phyloP scores from a whole-genome alignment of 2,329 filamentous ascomycete species.

The Diaporthe ilicicola region DNA sequence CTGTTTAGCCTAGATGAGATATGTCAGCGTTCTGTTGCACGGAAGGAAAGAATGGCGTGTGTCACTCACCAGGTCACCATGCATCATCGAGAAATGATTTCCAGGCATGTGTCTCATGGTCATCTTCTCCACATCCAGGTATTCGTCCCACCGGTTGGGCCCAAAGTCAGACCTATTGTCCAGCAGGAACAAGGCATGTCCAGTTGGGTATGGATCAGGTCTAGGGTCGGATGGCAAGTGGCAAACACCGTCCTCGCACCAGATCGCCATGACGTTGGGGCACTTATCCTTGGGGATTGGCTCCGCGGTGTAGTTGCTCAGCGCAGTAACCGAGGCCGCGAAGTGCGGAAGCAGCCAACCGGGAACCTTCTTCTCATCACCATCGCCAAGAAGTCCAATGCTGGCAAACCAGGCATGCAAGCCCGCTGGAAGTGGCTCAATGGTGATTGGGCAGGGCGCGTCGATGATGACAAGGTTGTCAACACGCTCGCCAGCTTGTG shows the following conservation, averaged over 20 bases:
- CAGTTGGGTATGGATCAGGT: slow-evolving; percentile 66
- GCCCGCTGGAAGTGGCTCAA: slow-evolving; percentile 70
- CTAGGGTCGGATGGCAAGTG: slow-evolving; percentile 71
- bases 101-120: slow-evolving; percentile 73
- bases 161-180: slow-evolving; percentile 78
- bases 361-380: slow-evolving; percentile 68
- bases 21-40: background rate
- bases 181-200: slow-evolving; percentile 73
- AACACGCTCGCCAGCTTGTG: slow-evolving; percentile 63
- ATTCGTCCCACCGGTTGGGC: slow-evolving; percentile 75
- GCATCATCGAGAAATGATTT: slow-evolving; percentile 83
- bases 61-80: slow-evolving; percentile 56
- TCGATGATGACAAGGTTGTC: slow-evolving; percentile 72
- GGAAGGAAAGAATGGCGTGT: no score
- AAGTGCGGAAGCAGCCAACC: slow-evolving; percentile 81
- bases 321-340: slow-evolving; percentile 70
- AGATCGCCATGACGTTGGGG: slow-evolving; percentile 71
- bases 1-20: slow-evolving; percentile 45
- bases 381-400: slow-evolving; percentile 74
- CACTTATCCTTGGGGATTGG: slow-evolving; percentile 67
- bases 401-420: slow-evolving; percentile 78
- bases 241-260: slow-evolving; percentile 79
- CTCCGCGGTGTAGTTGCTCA: slow-evolving; percentile 74
- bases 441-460: slow-evolving; percentile 70
- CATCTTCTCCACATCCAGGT: slow-evolving; percentile 68